Conservation (phyloP, 2,329 filamentous ascomycete genomes). For the Metarhizium album region DNA sequence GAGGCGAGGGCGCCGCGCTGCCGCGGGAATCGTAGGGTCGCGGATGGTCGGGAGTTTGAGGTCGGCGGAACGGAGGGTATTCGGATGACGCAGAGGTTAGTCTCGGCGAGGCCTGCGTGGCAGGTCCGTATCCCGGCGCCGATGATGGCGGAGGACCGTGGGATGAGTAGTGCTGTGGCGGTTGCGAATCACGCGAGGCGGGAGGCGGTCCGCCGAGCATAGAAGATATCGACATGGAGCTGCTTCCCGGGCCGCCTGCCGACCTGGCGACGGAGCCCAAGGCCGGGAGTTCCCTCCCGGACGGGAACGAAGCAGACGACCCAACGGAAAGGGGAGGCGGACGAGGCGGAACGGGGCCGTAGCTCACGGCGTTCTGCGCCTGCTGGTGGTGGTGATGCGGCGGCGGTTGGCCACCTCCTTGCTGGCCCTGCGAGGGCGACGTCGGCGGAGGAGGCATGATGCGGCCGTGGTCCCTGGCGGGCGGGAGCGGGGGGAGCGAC, state of each 20-base stretch:
- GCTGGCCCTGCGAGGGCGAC: conserved; percentile 27
- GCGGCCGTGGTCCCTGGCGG: conserved; percentile 25
- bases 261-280: conserved; percentile 38
- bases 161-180: conserved; percentile 31
- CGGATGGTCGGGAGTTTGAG: conserved; percentile 62
- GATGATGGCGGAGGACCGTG: conserved; percentile 29
- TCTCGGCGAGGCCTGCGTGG: conserved; percentile 44
- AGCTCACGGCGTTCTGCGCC: conserved; percentile 25
- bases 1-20: conserved; percentile 35
- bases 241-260: conserved; percentile 31
- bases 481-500: conserved; percentile 31
- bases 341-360: conserved; percentile 35
- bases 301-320: conserved; percentile 33
- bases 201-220: conserved; percentile 45
- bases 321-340: conserved; percentile 32
- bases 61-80: conserved; percentile 52
- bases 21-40: conserved; percentile 41
- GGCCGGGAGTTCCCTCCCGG: conserved; percentile 42
- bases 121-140: conserved; percentile 33
- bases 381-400: conserved; percentile 17
- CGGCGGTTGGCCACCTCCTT: conserved; percentile 13
- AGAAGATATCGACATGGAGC: conserved; percentile 51
- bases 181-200: conserved; percentile 30
- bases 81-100: conserved; percentile 46
- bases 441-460: conserved; percentile 33